Evolutionary conservation across 225 moss, liverwort and hornwort genomes (phyloP), one percentile per base, ranked within the genome.

Genomic region (Neckera pumila): DNA sequence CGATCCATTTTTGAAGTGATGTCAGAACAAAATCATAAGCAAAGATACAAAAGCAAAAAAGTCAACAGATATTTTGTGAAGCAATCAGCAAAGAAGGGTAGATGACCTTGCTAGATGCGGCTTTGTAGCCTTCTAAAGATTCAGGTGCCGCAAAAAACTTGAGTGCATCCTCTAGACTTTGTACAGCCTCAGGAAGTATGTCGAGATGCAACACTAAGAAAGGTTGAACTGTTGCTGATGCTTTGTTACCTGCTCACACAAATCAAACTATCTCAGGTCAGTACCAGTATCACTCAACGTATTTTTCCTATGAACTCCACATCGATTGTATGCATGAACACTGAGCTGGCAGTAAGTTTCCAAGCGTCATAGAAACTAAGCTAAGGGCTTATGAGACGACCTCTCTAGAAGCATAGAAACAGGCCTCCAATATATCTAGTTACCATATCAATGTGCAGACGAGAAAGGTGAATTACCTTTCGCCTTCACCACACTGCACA

Each of bases 181-280:
- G 95, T 80, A 99, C 95, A 66, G 94, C 91, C 60, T 97, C 97
- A 16, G 97, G 93, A 79, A 97, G 95, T 88, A 99, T 97, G 92
- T 99, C 99, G 83, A 99, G 94, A 86, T 99, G 99, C 91, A 99
- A 86, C 88, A 99, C 94, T 88, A 97, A 82, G 93, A 99, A 99
- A 87, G 97, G 97, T 89, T 97, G 96, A 33, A 99, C 99, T 45
- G 97, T 97, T 88, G 97, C 99, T 71, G 99, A 99, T 51, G 99
- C 96, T 87, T 97, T 99, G 89, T 96, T 99, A 54, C 99, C 99
- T 96, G 94, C 80, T 90, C 89, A 89, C 79, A 82, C 59, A 70
- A 71, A 85, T 66, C 60, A 59, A 77, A 84, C 42, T 54, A 67
- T 75, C 45, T 65, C 65, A 83, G 27, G 47, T 85, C 76, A 89